phyloP scores from a whole-genome alignment of 2,329 filamentous ascomycete species.

The Claviceps lovelessii region DNA sequence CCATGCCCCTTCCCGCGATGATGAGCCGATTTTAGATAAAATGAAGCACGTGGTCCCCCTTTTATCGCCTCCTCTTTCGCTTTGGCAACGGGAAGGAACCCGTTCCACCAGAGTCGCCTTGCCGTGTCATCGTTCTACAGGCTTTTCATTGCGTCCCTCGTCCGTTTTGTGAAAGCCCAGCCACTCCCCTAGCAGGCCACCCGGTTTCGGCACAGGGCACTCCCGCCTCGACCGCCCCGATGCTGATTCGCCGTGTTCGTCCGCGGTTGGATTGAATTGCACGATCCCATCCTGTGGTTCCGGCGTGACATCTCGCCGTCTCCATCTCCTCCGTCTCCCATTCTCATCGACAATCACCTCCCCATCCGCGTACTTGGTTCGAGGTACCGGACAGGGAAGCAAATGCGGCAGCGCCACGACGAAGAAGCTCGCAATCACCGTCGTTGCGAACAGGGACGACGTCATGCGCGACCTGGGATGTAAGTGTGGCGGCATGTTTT shows the following conservation, averaged over 20 bases:
- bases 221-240: constrained; percentile 45
- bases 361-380: constrained; percentile 61
- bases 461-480: constrained; percentile 91
- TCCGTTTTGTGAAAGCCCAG: constrained; percentile 47
- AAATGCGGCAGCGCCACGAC: constrained; percentile 84
- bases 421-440: constrained; percentile 74
- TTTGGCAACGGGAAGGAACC: not conserved
- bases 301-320: constrained; percentile 19
- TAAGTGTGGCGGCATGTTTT: constrained; percentile 67
- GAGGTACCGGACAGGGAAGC: constrained; percentile 77
- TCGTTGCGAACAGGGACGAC: constrained; percentile 88
- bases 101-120: not conserved
- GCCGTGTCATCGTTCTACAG: constrained; percentile 12
- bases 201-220: constrained; percentile 86
- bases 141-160: constrained; percentile 10
- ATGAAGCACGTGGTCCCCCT: too few relatives aligned
- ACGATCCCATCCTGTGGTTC: constrained; percentile 33
- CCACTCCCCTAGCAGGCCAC: constrained; percentile 60
- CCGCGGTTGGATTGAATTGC: constrained; percentile 28
- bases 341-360: constrained; percentile 32
- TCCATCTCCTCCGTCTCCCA: constrained; percentile 30
- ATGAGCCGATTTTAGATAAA: too few relatives aligned
- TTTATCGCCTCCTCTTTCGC: not conserved
- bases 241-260: constrained; percentile 20
- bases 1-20: too few relatives aligned